Conservation (phyloP, 2,329 filamentous ascomycete genomes). For the Nemania abortiva region DNA sequence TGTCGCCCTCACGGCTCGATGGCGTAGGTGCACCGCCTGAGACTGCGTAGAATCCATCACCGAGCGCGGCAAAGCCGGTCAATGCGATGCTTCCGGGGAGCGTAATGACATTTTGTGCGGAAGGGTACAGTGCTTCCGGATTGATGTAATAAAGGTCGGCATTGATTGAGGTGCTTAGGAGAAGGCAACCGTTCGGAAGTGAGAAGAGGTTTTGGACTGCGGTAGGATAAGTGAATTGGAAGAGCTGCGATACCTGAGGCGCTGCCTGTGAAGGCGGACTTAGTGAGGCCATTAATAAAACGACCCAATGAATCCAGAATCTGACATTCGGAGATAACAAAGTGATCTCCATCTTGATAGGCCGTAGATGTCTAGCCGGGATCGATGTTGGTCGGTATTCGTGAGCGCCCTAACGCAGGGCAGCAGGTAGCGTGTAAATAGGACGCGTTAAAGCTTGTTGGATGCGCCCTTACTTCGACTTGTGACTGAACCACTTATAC, state of each 20-base stretch:
- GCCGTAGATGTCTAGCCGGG: neutral
- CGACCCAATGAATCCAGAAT: neutral
- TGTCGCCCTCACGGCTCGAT: slow-evolving; percentile 24
- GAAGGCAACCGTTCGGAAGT: slow-evolving; percentile 39
- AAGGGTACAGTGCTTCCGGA: slow-evolving; percentile 33
- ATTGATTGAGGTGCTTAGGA: slow-evolving; percentile 37
- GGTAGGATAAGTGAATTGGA: slow-evolving; percentile 38
- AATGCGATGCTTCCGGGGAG: slow-evolving; percentile 31
- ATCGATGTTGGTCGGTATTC: neutral
- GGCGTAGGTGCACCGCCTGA: slow-evolving; percentile 34
- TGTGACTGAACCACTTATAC: slow-evolving; percentile 19
- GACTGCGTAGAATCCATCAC: slow-evolving; percentile 38
- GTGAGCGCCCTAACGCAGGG: neutral
- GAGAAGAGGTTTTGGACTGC: slow-evolving; percentile 36
- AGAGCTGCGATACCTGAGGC: slow-evolving; percentile 31
- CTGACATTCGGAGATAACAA: slow-evolving; percentile 18
- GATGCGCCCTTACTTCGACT: neutral
- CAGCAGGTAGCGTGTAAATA: slow-evolving; percentile 29
- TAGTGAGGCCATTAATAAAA: slow-evolving; percentile 23
- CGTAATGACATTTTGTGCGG: slow-evolving; percentile 31
- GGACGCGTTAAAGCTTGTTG: slow-evolving; percentile 9
- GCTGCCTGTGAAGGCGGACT: slow-evolving; percentile 19
- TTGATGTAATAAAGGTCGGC: slow-evolving; percentile 39
- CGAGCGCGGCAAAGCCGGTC: slow-evolving; percentile 35
- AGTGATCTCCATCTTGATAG: slow-evolving; percentile 18